Conservation (phyloP, 163 green algal genomes). For the Scenedesmus sp. region DNA sequence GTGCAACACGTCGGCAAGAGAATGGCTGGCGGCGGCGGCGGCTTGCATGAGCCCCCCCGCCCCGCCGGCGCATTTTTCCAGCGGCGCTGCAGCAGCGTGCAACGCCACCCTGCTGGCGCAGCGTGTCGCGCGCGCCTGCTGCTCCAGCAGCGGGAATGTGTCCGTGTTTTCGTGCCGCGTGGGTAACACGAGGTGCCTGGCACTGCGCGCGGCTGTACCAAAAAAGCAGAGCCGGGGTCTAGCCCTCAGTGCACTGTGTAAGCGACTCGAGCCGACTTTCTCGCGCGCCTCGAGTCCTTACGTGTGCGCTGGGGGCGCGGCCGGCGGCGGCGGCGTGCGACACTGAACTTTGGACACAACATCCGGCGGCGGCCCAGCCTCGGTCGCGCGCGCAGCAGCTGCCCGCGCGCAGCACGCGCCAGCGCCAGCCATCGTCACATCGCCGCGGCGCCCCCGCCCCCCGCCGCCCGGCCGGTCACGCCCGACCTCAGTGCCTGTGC, state of each 20-base stretch:
- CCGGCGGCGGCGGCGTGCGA: too few species aligned
- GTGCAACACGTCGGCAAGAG: background rate
- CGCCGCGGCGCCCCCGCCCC: too few species aligned
- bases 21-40: background rate
- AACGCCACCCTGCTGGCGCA: constrained; percentile 33
- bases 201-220: constrained; percentile 36
- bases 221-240: constrained; percentile 21
- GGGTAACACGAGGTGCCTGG: background rate
- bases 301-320: too few species aligned
- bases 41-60: background rate
- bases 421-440: too few species aligned
- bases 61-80: background rate
- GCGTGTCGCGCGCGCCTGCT: background rate
- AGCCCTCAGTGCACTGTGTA: constrained; percentile 17
- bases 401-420: too few species aligned
- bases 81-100: constrained; percentile 29
- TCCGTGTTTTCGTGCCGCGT: background rate
- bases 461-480: too few species aligned
- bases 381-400: too few species aligned
- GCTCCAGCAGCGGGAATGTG: constrained; percentile 9
- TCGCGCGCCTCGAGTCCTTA: too few species aligned
- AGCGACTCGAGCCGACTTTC: too few species aligned
- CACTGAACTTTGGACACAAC: too few species aligned
- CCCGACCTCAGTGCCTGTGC: too few species aligned
- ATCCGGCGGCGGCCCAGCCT: too few species aligned